Evolutionary conservation across 768 basidiomycete genomes (phyloP), one percentile per base, ranked within the genome.

Genomic region (Suillus subalutaceus): DNA sequence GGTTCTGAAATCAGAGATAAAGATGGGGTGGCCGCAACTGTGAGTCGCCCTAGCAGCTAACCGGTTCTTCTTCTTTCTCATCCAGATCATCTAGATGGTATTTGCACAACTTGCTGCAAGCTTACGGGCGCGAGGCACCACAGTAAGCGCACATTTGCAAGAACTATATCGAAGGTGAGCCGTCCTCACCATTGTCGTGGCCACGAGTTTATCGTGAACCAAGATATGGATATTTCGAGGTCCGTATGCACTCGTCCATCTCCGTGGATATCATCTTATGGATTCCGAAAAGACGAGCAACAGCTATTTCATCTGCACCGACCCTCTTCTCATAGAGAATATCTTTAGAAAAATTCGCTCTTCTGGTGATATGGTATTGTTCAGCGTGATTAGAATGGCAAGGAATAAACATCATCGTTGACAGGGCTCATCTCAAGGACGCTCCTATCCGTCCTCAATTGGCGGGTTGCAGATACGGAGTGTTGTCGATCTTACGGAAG

Each of bases 1-100:
- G 92, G 92, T 35, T 80, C 85, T 16, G 80, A 88, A 35, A 86
- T 96, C 69, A 83, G 91, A 43, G 94, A 96, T 74, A 96, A 96
- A 74, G 94, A 96, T 73, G 94, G 94, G 3, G 86, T 96, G 62
- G 85, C 91, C 60, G 93, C 93, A 6, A 88, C 89, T 30, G 94
- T 94, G 70, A 70, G 77, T 71, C 2, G 5, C 9, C 9, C 67
- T n/a, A 26, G 26, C 26, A 26, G 13, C 12, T 13, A 55, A 26
- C 23, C 3, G 1, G 3, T 20, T 6, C 0, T 30, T 43, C 26
- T 37, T 18, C 20, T 61, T 9, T 7, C 23, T 55, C 18, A 40
- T 50, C 30, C 26, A 41, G 38, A 50, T 23, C 23, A 23, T 41
- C 58, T 68, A 93, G 92, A 77, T 90, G 18, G 75, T 81, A 57